A percentile compares a stretch with the other conserved stretches of the same genome.
These are phyloP conservation scores for Phytophthora pluvialis DNA, from an alignment of 352 stramenopile genomes.

Conservation along the genomic window DNA sequence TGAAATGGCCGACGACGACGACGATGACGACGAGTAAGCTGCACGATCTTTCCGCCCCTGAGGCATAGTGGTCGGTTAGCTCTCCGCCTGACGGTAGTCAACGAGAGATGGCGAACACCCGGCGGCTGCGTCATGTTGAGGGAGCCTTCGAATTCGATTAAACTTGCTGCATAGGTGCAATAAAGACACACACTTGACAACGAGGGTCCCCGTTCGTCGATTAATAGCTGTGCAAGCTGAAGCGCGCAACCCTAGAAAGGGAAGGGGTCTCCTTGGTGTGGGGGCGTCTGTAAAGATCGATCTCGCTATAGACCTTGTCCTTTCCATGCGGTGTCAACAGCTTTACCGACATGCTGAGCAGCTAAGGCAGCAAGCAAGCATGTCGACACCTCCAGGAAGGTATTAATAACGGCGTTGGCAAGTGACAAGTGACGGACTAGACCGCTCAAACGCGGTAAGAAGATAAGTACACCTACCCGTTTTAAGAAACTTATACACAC, in stretches of 20 bases:
- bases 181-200: conserved; percentile 35
- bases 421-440: conserved; percentile 16
- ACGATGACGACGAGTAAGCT: conserved; percentile 75
- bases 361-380: neutral
- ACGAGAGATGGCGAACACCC: neutral
- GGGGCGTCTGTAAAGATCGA: too few species aligned
- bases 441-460: conserved; percentile 2
- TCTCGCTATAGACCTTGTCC: neutral
- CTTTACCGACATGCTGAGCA: too few species aligned
- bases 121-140: conserved; percentile 1
- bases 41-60: conserved; percentile 1
- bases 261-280: too few species aligned
- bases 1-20: conserved; percentile 89
- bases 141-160: conserved; percentile 11
- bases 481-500: conserved; percentile 28
- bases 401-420: neutral
- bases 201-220: neutral
- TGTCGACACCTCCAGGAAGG: conserved; percentile 18
- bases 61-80: conserved; percentile 16
- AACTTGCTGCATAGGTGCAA: conserved; percentile 35
- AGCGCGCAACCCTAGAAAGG: neutral
- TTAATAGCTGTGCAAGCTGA: too few species aligned
- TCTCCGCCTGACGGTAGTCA: conserved; percentile 1
- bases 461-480: conserved; percentile 12
- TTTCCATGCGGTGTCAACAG: conserved; percentile 17